Evolutionary conservation across 2,329 filamentous ascomycete genomes (phyloP).

Genomic region (Paracoccidioides lutzii): DNA sequence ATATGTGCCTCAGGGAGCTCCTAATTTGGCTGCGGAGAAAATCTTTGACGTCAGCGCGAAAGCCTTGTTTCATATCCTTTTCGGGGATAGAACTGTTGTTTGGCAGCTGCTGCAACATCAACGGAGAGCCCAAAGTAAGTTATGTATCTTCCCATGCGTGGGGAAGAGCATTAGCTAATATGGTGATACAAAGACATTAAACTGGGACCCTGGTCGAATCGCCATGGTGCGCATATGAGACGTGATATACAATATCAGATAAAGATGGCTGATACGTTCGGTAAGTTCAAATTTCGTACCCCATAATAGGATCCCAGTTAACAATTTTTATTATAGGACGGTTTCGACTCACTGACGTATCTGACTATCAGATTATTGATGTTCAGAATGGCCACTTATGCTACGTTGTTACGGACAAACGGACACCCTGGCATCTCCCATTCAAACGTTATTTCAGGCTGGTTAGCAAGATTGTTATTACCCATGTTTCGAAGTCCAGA

Average conservation of each 20-base stretch:
- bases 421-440: slow-evolving; percentile 70
- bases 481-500: slow-evolving; percentile 79
- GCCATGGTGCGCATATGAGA: slow-evolving; percentile 57
- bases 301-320: slow-evolving; percentile 5
- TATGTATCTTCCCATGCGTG: neutral
- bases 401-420: slow-evolving; percentile 53
- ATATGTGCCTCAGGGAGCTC: slow-evolving; percentile 74
- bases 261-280: slow-evolving; percentile 52
- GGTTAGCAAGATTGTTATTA: slow-evolving; percentile 84
- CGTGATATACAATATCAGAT: slow-evolving; percentile 74
- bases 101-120: slow-evolving; percentile 87
- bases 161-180: neutral
- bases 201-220: slow-evolving; percentile 70
- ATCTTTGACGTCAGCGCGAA: slow-evolving; percentile 87
- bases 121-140: slow-evolving; percentile 51
- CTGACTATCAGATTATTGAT: slow-evolving; percentile 79
- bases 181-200: slow-evolving; percentile 45
- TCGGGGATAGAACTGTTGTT: slow-evolving; percentile 89
- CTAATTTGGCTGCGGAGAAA: slow-evolving; percentile 59
- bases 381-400: slow-evolving; percentile 63
- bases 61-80: slow-evolving; percentile 87
- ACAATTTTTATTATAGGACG: slow-evolving; percentile 22
- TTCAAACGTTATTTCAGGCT: slow-evolving; percentile 66
- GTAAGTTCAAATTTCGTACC: slow-evolving; percentile 26
- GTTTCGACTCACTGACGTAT: slow-evolving; percentile 48